Base-by-base conservation (phyloP, 176 grass and related monocot species). In the Rhynchospora tenuis region DNA sequence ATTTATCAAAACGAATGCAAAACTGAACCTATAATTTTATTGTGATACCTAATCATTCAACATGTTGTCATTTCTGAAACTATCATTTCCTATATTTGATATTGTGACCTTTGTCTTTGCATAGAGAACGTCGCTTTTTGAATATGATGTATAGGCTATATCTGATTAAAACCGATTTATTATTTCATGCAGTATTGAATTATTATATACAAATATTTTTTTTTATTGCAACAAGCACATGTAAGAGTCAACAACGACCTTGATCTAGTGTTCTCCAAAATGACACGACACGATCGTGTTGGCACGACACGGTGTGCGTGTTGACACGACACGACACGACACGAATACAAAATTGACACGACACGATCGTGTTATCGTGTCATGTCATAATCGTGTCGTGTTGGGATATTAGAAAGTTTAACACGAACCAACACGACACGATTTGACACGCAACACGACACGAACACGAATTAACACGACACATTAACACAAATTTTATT, bases 81-180 rank as follows among this genome's bases (percentile, higher is more conserved):
- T 51, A 64, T 15, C 6, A 28, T 76, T 28, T 55, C 6, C 24
- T 76, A 12, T 55, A 55, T 28, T 76, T 22, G 15, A 76, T 29
- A 48, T 28, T 54, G 23, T 44, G 24, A 29, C 14, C 28, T 29
- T 24, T 54, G 72, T 55, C 47, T 55, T 16, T 45, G 20, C 54
- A 55, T 16, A 76, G 72, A 55, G 47, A 76, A 29, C 54, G 72
- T 9, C 23, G 48, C 72, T 29, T 48, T 74, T 16, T 9, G 54
- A 54, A 54, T 19, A 17, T 11, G 26, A 55, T 76, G 50, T 76
- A 12, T 17, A 55, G 19, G n/a, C n/a, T n/a, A n/a, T n/a, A n/a
- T n/a, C 48, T 27, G 73, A 29, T 54, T 76, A 76, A 55, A 55
- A 76, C 73, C 54, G 73, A 76, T 55, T 76, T 76, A 45, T 52